phyloP scores from a whole-genome alignment of 352 stramenopile genomes.

The Blastocystis sp. region DNA sequence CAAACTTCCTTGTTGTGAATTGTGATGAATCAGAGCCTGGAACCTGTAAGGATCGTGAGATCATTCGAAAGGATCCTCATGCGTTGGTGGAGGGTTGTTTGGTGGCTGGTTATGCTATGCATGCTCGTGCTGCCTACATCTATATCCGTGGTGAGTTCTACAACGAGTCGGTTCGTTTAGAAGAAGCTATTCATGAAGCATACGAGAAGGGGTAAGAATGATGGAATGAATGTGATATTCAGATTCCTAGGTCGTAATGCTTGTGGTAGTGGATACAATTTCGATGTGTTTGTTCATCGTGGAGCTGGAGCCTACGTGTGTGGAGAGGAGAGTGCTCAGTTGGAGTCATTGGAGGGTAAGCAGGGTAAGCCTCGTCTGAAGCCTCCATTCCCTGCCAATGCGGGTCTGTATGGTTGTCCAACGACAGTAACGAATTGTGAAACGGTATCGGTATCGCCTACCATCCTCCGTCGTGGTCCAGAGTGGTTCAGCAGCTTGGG shows the following conservation, averaged over 20 bases:
- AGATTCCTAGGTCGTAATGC: conserved; percentile 87
- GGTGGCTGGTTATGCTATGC: conserved; percentile 93
- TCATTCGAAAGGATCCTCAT: conserved; percentile 99
- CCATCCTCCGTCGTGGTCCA: conserved; percentile 88
- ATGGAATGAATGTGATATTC: not conserved
- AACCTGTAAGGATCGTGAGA: conserved; percentile 99
- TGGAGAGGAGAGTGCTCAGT: conserved; percentile 93
- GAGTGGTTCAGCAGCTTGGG: conserved; percentile 91
- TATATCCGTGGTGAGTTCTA: conserved; percentile 99
- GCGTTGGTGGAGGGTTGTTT: conserved; percentile 97
- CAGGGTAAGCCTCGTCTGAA: conserved; percentile 94
- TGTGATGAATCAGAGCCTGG: conserved; percentile 96
- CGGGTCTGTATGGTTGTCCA: conserved; percentile 94
- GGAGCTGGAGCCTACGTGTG: conserved; percentile 98
- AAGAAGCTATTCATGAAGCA: conserved; percentile 97
- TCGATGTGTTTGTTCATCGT: conserved; percentile 96
- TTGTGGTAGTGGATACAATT: conserved; percentile 94
- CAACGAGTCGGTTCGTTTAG: conserved; percentile 92
- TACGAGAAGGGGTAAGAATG: conserved; percentile 80
- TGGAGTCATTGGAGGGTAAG: conserved; percentile 92
- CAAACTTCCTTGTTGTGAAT: conserved; percentile 98
- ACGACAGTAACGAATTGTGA: conserved; percentile 98
- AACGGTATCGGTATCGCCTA: conserved; percentile 91
- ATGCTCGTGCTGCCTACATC: conserved; percentile 94
- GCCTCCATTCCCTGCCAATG: conserved; percentile 96